Evolutionary conservation across 352 stramenopile genomes (phyloP).

Genomic region (Pythium folliculosum): DNA sequence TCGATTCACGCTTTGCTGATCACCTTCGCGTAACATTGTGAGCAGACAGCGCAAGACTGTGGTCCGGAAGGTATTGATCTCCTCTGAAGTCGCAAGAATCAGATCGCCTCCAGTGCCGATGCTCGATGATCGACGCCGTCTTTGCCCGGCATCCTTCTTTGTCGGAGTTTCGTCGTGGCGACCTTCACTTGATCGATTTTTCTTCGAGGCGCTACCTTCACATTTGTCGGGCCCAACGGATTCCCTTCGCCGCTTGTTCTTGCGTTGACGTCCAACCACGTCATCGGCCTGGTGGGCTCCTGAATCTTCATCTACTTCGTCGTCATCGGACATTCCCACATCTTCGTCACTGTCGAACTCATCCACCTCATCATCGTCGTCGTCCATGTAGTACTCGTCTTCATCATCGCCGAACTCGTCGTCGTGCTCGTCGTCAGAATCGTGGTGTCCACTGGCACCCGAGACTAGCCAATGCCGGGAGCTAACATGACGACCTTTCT

Average conservation of each 20-base stretch:
- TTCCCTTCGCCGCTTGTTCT: conserved; percentile 35
- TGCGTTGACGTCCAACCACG: not conserved
- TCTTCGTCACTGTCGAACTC: conserved; percentile 40
- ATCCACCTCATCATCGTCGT: conserved; percentile 47
- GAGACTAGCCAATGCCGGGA: conserved; percentile 15
- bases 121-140: conserved; percentile 1
- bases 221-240: conserved; percentile 38
- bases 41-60: conserved; percentile 52
- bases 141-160: not conserved
- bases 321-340: conserved; percentile 12
- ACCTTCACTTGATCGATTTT: conserved; percentile 1
- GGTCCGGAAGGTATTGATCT: conserved; percentile 54
- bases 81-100: conserved; percentile 28
- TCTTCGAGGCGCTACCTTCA: conserved; percentile 13
- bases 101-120: not conserved
- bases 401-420: conserved; percentile 61
- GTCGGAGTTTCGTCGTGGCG: not conserved
- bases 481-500: not conserved
- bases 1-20: conserved; percentile 71
- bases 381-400: conserved; percentile 49
- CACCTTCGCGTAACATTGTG: conserved; percentile 50
- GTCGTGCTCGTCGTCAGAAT: conserved; percentile 50
- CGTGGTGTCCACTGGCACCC: conserved; percentile 38
- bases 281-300: not conserved
- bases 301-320: conserved; percentile 3